Conservation (phyloP, 1,284 basidiomycete species). For the Phenoliferia sp. region DNA sequence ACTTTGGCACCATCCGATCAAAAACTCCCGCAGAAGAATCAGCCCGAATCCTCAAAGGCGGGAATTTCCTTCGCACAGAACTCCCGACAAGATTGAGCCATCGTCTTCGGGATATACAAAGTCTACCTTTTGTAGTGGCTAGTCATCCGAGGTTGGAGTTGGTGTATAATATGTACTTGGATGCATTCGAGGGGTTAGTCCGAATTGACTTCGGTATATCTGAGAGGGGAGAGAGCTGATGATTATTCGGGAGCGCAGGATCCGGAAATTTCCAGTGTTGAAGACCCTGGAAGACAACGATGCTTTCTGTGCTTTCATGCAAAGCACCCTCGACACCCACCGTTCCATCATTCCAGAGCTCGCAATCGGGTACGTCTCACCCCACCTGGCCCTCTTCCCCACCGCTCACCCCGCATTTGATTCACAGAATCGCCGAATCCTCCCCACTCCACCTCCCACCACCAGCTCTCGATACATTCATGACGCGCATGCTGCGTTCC, state of each 20-base stretch:
- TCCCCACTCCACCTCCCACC: constrained; percentile 71
- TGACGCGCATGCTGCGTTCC: constrained; percentile 84
- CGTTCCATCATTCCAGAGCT: constrained; percentile 46
- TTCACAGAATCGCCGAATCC: constrained; percentile 42
- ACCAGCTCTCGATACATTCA: constrained; percentile 76
- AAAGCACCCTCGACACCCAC: constrained; percentile 68
- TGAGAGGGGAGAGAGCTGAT: constrained; percentile 57
- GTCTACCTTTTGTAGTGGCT: constrained; percentile 80
- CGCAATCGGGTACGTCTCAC: constrained; percentile 28
- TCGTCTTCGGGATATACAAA: constrained; percentile 77
- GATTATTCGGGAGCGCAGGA: constrained; percentile 46
- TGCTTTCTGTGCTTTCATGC: constrained; percentile 67
- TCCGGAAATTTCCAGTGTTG: constrained; percentile 70
- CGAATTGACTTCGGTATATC: constrained; percentile 44
- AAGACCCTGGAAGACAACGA: constrained; percentile 70
- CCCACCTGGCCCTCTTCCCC: neutral
- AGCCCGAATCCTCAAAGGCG: constrained; percentile 34
- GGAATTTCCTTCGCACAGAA: constrained; percentile 61
- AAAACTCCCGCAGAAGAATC: constrained; percentile 31
- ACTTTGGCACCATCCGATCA: constrained; percentile 31
- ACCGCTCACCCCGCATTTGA: constrained; percentile 6
- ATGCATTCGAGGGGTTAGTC: constrained; percentile 52
- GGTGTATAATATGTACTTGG: constrained; percentile 63
- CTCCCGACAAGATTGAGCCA: constrained; percentile 83
- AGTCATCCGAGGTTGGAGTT: constrained; percentile 76